Evolutionary conservation across 139 green algal species (phyloP), one percentile per base, ranked within the genome.

Genomic region (Eudorina sp.): DNA sequence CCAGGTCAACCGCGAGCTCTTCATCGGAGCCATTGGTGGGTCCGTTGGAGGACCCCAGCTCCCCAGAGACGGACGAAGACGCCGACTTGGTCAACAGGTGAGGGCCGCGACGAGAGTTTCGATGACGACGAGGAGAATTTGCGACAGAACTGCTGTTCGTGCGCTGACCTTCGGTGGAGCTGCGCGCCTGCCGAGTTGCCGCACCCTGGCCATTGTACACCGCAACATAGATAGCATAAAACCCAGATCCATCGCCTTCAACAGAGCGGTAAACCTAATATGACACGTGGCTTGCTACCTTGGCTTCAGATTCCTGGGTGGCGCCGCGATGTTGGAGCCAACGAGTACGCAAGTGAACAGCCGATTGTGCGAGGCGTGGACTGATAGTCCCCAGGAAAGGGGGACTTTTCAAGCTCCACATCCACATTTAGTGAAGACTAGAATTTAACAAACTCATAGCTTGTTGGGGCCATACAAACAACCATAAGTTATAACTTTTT

Each of bases 1-100:
- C 86, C 13, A 90, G 77, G 25, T 82, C 76, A 3, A 86, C 23
- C 25, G 76, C 38, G 0, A 88, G 68, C 9, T 88, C 36, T 53
- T 88, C 46, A 40, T 80, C 66, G 2, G 13, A 19, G 38, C 58
- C 41, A 4, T 45, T 27, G 1, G 3, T 55, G 53, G 3, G 27
- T 64, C 7, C n/a, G 31, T 3, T 55, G 40, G 9, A 21, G 40
- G 16, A 48, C 14, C 11, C 48, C 25, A 27, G 18, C 34, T 31
- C 34, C 40, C 9, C n/a, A 7, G 16, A 9, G 31, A 34, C 16
- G 18, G 31, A 46, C 7, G 68, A 46, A n/a, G 68, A 9, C 1
- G 25, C 68, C 68, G 36, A 51, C 31, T 46, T 25, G 68, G 68
- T 6, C 31, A 2, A 31, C 68, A 46, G 4, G 31, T 34, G 68